Evolutionary conservation across 1,284 basidiomycete species (phyloP), one percentile per base, ranked within the genome.

Genomic region (Cryptococcus maquisensis): DNA sequence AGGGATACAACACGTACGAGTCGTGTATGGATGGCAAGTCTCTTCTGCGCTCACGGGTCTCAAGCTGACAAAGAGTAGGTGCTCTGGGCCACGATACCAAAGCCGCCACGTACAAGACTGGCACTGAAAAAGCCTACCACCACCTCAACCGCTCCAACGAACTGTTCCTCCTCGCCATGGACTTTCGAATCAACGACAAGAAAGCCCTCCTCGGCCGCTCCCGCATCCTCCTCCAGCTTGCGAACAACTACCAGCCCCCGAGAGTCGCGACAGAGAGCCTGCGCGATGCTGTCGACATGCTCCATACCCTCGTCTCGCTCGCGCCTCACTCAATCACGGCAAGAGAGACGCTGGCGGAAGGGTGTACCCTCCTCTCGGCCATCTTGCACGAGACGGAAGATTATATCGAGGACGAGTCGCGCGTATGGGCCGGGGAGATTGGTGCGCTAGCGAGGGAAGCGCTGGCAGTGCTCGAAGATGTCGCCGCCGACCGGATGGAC

Each of bases 401-500:
- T 44, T 49, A 57, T 2, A 59, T 63, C 16, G 70, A 69, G 45
- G 65, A 69, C 36, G 61, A 53, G 43, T 41, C 37, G 4, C 54
- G 61, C 23, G 52, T 65, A 2, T 69, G 70, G 67, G 63, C 70
- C 4, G 65, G 70, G 0, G 61, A 65, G 28, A 61, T 69, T 12
- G 69, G 71, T 1, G 45, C 51, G 21, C 54, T 68, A 16, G 72
- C 74, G 1, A 40, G 64, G 23, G 71, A 71, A 47, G 68, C 74
- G 2, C 55, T 76, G 49, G 55, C 60, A 21, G 40, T 59, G 2
- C 49, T 70, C 37, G 74, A 76, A 49, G 73, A 74, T 20, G 69
- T 73, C n/a, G 73, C 72, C 1, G 67, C 59, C 16, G 68, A 69
- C 50, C 63, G 66, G 32, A 72, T 75, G 67, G 72, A 73, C 54